Base-by-base conservation (phyloP, 495 filamentous ascomycete species). In the Penicillium angulare region DNA sequence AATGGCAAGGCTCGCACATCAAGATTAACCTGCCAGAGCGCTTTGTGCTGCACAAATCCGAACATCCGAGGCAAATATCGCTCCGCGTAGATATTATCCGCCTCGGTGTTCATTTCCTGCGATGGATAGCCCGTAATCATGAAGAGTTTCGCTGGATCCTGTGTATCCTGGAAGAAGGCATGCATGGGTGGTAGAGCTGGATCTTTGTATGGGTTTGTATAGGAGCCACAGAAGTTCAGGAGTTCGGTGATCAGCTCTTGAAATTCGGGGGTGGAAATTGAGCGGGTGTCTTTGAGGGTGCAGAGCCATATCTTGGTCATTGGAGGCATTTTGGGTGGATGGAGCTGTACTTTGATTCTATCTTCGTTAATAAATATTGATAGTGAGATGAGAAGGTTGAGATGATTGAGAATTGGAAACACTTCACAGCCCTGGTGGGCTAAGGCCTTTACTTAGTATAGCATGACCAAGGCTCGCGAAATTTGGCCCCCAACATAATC, bases 231-330 rank as follows among this genome's bases (percentile, higher is more conserved):
- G 9, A 53, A 24, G 1, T 26, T 23, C 12, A 57, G 21, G 15
- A 50, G 32, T 3, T 53, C 44, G 2, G 44, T 15, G 3, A 57
- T 23, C 6, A 50, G 32, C 6, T 39, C n/a, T 8, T 23, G 27
- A 17, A 57, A 50, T 7, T 44, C 36, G 18, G 55, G 38, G 2
- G 44, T 21, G 10, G 22, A 7, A 2, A 43, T 35, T 8, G 38
- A 39, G 3, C 43, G 6, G 0, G 32, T 6, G 16, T 52, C 43
- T 32, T 52, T 57, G n/a, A 57, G 38, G 9, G 31, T 35, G 32
- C 44, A 48, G 9, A 42, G 53, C 53, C 53, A 56, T 40, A 56
- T 13, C 22, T 56, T 56, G n/a, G 43, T 51, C 15, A 56, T 51
- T 21, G 53, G 48, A 38, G 45, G 45, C 45, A 48, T 48, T 1